Evolutionary conservation across 495 filamentous ascomycete genomes (phyloP).

Genomic region (Physcia stellaris): DNA sequence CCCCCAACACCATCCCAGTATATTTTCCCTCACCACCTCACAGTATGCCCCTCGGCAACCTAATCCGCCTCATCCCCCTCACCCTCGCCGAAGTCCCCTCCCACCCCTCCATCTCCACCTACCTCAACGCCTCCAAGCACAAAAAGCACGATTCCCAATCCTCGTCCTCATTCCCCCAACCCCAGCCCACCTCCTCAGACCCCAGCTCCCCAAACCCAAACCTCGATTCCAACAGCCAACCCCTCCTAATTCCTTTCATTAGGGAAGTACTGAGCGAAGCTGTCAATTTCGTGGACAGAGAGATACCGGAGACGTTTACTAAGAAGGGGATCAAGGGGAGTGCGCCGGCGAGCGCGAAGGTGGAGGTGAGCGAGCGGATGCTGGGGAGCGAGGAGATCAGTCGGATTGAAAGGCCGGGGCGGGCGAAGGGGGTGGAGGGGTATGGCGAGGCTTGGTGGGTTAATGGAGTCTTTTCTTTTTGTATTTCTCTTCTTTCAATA

Average conservation of each 20-base stretch:
- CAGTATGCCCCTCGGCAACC: slow-evolving; percentile 14
- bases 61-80: slow-evolving; percentile 11
- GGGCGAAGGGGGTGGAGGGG: too few relatives aligned
- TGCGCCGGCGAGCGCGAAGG: slow-evolving; percentile 28
- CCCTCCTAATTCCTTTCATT: slow-evolving; percentile 10
- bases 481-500: too few relatives aligned
- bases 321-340: slow-evolving; percentile 29
- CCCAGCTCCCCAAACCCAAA: not conserved
- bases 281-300: slow-evolving; percentile 11
- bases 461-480: too few relatives aligned
- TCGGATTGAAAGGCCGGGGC: slow-evolving; percentile 21
- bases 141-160: not conserved
- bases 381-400: slow-evolving; percentile 24
- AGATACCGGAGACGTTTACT: slow-evolving; percentile 23
- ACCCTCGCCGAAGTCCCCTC: slow-evolving; percentile 10
- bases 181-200: slow-evolving; percentile 1
- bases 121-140: not conserved
- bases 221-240: slow-evolving; percentile 3
- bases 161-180: not conserved
- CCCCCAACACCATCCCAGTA: too few relatives aligned
- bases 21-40: too few relatives aligned
- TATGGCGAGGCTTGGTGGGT: too few relatives aligned
- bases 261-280: slow-evolving; percentile 13
- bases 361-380: slow-evolving; percentile 30
- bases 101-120: slow-evolving; percentile 10